These are phyloP conservation scores for Sclerotinia subarctica DNA, from an alignment of 2,329 filamentous ascomycete genomes.

Conservation along the genomic window DNA sequence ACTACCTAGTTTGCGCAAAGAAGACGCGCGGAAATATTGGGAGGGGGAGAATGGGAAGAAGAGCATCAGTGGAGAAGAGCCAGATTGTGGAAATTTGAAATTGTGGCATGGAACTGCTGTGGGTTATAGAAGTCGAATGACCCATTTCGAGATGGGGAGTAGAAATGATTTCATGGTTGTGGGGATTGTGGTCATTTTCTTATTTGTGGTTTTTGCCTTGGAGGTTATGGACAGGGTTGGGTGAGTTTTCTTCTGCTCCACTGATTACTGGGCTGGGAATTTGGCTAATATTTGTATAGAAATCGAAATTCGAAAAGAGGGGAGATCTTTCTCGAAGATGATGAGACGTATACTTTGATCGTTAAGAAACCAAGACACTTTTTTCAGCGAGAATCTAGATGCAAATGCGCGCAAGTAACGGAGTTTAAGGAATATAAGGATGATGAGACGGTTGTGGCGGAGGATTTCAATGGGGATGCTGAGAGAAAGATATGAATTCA, in stretches of 20 bases:
- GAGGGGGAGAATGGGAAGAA: conserved; percentile 5
- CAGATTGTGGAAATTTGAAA: neutral
- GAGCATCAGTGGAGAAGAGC: neutral
- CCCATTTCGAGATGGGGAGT: conserved; percentile 15
- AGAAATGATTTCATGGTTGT: conserved; percentile 35
- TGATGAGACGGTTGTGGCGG: conserved; percentile 15
- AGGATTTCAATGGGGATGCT: neutral
- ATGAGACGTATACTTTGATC: conserved; percentile 27
- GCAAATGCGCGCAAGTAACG: neutral
- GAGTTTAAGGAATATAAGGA: conserved; percentile 4
- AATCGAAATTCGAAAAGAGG: conserved; percentile 18
- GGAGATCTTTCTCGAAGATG: conserved; percentile 31
- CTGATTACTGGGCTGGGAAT: neutral
- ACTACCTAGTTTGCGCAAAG: conserved; percentile 27
- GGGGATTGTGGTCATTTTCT: conserved; percentile 34
- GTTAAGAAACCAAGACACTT: conserved; percentile 22
- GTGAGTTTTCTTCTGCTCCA: neutral
- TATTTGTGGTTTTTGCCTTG: conserved; percentile 25
- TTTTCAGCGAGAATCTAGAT: neutral
- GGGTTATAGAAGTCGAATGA: conserved; percentile 17
- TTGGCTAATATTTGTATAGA: neutral
- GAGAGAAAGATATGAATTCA: neutral
- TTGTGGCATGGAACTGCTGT: conserved; percentile 15
- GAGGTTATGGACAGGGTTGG: conserved; percentile 28
- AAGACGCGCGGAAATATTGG: conserved; percentile 32